Evolutionary conservation across 2,329 filamentous ascomycete genomes (phyloP), one percentile per base, ranked within the genome.

Genomic region (Harringtonia lauricola): DNA sequence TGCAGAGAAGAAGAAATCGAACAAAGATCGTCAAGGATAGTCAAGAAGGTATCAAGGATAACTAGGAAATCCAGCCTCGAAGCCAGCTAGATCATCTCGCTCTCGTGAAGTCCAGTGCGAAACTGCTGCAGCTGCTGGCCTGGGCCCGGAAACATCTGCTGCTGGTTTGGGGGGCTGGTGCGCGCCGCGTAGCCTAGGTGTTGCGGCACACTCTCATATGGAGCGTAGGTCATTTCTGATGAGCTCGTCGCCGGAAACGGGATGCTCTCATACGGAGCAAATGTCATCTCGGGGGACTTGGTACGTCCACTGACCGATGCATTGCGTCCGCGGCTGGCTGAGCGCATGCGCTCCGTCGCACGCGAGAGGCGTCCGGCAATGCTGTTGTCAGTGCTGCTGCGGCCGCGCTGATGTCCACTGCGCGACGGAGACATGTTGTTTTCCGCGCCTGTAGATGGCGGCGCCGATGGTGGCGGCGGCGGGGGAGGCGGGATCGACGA

Each of bases 51-150:
- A 31, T n/a, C n/a, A n/a, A n/a, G n/a, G n/a, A n/a, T n/a, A n/a
- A n/a, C n/a, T n/a, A n/a, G n/a, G n/a, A n/a, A n/a, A n/a, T n/a
- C n/a, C n/a, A n/a, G n/a, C n/a, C n/a, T n/a, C n/a, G n/a, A n/a
- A n/a, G n/a, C n/a, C n/a, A n/a, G n/a, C n/a, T n/a, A 78, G 51
- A 78, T 71, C 70, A 79, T 71, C 59, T 77, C 72, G 55, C 65
- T 73, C 43, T 61, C 62, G 50, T 72, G 65, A 30, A 77, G 57
- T 1, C 74, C 74, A 13, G 71, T 77, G 26, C 67, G 65, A 37
- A 66, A 61, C 44, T 65, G 62, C 36, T 65, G 53, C 46, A 52
- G 44, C 17, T 47, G 51, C 47, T 64, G 39, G 7, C 8, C 17
- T 9, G 17, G 36, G 3, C 6, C 13, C 21, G n/a, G n/a, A 24